These are phyloP conservation scores for Galium porrigens DNA, from an alignment of 305 asterid species.

Conservation along the genomic window DNA sequence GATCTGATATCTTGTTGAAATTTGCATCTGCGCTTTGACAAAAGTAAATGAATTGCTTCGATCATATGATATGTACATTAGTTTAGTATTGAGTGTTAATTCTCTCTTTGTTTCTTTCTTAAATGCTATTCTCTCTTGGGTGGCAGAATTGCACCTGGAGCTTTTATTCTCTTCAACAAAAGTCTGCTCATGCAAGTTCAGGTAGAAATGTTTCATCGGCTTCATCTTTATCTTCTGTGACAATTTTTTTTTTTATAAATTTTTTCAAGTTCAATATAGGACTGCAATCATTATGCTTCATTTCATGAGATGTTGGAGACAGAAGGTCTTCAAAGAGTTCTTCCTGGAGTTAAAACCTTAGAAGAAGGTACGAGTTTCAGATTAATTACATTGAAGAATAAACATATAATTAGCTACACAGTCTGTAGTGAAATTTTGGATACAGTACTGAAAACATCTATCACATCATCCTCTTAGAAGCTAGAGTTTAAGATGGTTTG, in stretches of 20 bases:
- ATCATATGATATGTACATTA: background rate
- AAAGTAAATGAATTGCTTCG: background rate
- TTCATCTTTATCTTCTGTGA: slow-evolving; percentile 13
- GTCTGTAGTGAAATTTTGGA: background rate
- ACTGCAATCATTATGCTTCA: slow-evolving; percentile 45
- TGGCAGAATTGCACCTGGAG: slow-evolving; percentile 45
- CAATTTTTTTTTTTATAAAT: background rate
- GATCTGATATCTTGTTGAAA: background rate
- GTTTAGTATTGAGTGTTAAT: background rate
- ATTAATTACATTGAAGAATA: background rate
- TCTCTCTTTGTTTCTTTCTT: slow-evolving; percentile 5
- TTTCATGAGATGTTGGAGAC: slow-evolving; percentile 63
- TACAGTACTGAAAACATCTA: background rate
- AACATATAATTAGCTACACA: background rate
- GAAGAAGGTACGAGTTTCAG: slow-evolving; percentile 44
- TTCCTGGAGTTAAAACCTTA: slow-evolving; percentile 55
- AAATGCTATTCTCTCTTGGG: slow-evolving; percentile 19
- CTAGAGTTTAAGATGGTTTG: background rate
- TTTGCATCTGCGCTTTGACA: background rate
- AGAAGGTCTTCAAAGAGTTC: slow-evolving; percentile 48
- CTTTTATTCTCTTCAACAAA: slow-evolving; percentile 51
- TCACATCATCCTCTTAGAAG: background rate
- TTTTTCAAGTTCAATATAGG: slow-evolving; percentile 29
- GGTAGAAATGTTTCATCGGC: slow-evolving; percentile 32
- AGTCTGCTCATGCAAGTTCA: slow-evolving; percentile 63